These are phyloP conservation scores for Skeletonema potamos DNA, from an alignment of 108 stramenopile genomes.

Conservation along the genomic window DNA sequence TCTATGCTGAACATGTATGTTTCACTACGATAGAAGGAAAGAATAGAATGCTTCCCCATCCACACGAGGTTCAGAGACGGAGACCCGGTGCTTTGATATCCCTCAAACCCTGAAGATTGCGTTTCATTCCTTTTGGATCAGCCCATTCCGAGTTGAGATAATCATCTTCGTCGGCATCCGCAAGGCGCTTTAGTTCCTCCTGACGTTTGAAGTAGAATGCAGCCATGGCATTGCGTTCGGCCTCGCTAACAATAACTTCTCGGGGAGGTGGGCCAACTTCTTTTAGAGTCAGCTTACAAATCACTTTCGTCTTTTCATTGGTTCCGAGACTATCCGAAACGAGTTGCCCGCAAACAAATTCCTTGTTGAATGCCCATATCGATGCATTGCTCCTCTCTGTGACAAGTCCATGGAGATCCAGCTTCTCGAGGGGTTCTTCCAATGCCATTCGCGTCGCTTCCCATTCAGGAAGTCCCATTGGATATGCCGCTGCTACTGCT, in stretches of 20 bases:
- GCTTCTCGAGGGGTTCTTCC: constrained; percentile 43
- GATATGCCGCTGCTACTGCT: constrained; percentile 81
- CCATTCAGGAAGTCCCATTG: constrained; percentile 82
- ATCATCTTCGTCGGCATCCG: constrained; percentile 83
- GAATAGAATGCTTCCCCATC: background rate
- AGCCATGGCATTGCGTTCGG: constrained; percentile 91
- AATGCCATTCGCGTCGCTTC: constrained; percentile 65
- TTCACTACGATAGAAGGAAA: no score
- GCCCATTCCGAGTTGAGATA: constrained; percentile 85
- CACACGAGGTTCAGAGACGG: constrained; percentile 11
- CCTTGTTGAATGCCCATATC: constrained; percentile 84
- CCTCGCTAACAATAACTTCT: constrained; percentile 86
- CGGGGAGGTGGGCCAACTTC: constrained; percentile 78
- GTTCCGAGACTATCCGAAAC: constrained; percentile 67
- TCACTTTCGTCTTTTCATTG: constrained; percentile 89
- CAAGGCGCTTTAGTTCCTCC: constrained; percentile 83
- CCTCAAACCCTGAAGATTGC: constrained; percentile 42
- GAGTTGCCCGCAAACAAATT: constrained; percentile 65
- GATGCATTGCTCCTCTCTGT: constrained; percentile 43
- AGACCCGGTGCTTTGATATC: constrained; percentile 51
- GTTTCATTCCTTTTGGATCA: constrained; percentile 79
- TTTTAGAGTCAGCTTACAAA: constrained; percentile 72
- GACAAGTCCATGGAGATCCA: background rate
- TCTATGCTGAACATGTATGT: no score
- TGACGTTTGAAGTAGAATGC: constrained; percentile 90